Conservation (phyloP, 257 asterid genomes). For the Scutellaria minor region DNA sequence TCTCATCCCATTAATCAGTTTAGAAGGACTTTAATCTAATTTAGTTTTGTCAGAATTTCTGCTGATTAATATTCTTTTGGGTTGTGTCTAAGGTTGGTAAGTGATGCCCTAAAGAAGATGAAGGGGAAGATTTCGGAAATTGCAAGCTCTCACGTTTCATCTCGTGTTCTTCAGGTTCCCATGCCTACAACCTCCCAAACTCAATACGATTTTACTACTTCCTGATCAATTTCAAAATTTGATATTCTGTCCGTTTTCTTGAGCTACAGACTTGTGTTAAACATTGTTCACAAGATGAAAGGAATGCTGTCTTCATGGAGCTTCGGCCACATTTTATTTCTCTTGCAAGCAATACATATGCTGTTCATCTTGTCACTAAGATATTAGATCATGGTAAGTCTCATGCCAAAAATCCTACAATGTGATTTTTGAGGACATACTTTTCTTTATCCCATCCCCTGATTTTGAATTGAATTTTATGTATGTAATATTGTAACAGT, state of each 20-base stretch:
- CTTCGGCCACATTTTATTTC: constrained; percentile 72
- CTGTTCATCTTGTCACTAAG: constrained; percentile 85
- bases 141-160: constrained; percentile 81
- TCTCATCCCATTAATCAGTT: not conserved
- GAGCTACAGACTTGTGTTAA: constrained; percentile 77
- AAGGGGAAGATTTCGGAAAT: constrained; percentile 90
- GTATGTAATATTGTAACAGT: not conserved
- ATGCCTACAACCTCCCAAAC: constrained; percentile 20
- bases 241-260: constrained; percentile 29
- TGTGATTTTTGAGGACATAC: not conserved
- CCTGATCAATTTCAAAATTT: constrained; percentile 15
- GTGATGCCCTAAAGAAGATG: constrained; percentile 85
- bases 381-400: constrained; percentile 79
- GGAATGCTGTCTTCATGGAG: constrained; percentile 70
- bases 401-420: constrained; percentile 1
- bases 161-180: constrained; percentile 95
- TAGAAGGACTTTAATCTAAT: not conserved
- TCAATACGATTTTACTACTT: constrained; percentile 18
- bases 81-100: constrained; percentile 58
- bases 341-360: constrained; percentile 75
- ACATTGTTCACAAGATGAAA: constrained; percentile 85
- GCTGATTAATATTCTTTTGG: constrained; percentile 17
- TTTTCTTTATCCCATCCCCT: not conserved
- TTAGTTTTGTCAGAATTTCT: not conserved
- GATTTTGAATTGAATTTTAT: constrained; percentile 2